Evolutionary conservation across 2,329 filamentous ascomycete genomes (phyloP).

Genomic region (Cladosporium oxysporum): DNA sequence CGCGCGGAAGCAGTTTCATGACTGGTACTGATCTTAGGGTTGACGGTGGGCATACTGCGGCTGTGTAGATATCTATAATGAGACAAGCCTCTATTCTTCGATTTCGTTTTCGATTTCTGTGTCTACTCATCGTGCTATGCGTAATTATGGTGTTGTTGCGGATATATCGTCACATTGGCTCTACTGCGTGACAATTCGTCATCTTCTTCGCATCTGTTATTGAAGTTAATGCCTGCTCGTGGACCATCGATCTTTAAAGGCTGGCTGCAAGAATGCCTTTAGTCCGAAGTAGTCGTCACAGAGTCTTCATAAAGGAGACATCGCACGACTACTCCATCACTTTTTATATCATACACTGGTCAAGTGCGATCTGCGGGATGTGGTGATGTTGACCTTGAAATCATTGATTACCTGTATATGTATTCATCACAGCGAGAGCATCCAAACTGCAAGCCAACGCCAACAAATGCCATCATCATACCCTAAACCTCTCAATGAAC

Average conservation of each 20-base stretch:
- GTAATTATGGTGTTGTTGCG: too few species aligned
- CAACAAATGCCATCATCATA: not conserved
- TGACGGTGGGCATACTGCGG: slow-evolving; percentile 63
- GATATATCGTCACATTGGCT: not conserved
- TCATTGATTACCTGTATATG: not conserved
- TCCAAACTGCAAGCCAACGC: not conserved
- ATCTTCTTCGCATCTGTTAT: too few species aligned
- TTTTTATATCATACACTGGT: not conserved
- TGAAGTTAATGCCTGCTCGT: not conserved
- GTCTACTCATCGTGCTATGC: too few species aligned
- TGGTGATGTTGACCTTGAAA: not conserved
- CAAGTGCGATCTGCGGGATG: not conserved
- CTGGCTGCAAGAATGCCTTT: not conserved
- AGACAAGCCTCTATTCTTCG: not conserved
- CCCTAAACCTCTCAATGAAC: not conserved
- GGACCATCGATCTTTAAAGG: not conserved
- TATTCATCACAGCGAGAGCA: not conserved
- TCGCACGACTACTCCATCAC: not conserved
- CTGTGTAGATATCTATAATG: not conserved
- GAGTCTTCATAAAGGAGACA: not conserved
- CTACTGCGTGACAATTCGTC: not conserved
- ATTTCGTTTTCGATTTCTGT: not conserved
- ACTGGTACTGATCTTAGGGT: slow-evolving; percentile 68
- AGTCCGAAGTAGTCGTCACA: not conserved
- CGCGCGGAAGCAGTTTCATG: slow-evolving; percentile 69